Evolutionary conservation across 306 rosid genomes (phyloP), one percentile per base, ranked within the genome.

Genomic region (Medicago arabica): DNA sequence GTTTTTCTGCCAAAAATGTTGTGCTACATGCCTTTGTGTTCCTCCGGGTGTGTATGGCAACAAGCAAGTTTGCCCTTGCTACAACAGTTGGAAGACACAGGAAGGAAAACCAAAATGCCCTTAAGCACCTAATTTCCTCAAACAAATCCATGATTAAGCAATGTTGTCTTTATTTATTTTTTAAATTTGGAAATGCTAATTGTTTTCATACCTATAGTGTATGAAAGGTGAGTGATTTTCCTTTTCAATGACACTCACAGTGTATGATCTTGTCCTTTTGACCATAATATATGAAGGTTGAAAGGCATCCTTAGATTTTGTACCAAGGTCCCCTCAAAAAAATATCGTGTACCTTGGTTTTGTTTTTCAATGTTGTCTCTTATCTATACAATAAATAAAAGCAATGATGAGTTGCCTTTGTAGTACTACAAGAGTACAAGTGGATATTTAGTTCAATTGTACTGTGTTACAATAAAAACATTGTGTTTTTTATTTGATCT

Each of bases 41-140:
- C 98, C 98, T 71, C 85, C 95, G 0, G 98, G 98, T 4, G 85
- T 88, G 2, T 86, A 85, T 31, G 97, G 97, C 40, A 86, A 94
- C 87, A 94, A 88, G 79, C 79, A 91, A 86, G 77, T 64, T 0
- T 94, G 98, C 55, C 91, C 97, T 72, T 94, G 98, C 83, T 94
- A 94, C 87, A 91, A 94, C 78, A 86, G 72, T 85, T 94, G 98
- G 98, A 94, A 94, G 91, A 94, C 98, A 49, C 68, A 87, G 86
- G 85, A 91, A 86, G 98, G 98, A 82, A 67, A 84, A 18, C 98
- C 98, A 43, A 94, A 94, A 83, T 94, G 98, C 91, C 98, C 98
- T 81, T 93, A n/a, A 13, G 15, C 7, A 11, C 16, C 7, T 41
- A 6, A 41, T 66, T 66, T 41, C 17, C 0, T 13, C 19, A 44